Evolutionary conservation across 768 basidiomycete species (phyloP), one percentile per base, ranked within the genome.

Genomic region (Pleurotus citrinopileatus): DNA sequence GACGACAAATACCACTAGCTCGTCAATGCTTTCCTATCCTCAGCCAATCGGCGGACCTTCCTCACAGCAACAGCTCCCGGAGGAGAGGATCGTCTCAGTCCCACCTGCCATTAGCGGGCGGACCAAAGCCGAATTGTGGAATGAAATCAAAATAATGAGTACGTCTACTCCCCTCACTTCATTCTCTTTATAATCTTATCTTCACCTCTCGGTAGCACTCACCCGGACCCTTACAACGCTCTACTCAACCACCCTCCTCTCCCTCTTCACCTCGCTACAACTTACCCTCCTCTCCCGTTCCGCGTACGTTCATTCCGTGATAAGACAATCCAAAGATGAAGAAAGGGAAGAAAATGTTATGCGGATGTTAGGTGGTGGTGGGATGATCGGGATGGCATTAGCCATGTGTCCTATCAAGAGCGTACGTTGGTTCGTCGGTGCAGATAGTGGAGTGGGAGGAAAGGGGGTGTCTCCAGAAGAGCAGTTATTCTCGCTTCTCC

Each of bases 121-220:
- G 57, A 84, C 80, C n/a, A 94, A 87, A 65, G 81, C 79, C 1
- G 87, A 95, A 61, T 73, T 98, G 5, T 98, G 96, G 96, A 85
- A 86, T 54, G 93, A 97, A 69, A 80, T 97, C 32, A 98, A 97
- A 67, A 81, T 94, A 32, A 82, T 95, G 27, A 86, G 91, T 87
- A 63, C 43, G 80, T 73, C 1, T 40, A 7, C 38, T 7, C 38
- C 19, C n/a, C 36, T 19, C 20, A 10, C 6, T 32, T 58, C 20
- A 23, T 32, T 53, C 3, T 45, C 9, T 43, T 29, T 29, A 15
- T n/a, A 40, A n/a, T 40, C 20, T 10, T 40, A 44, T 50, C 53
- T 12, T 52, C 58, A 25, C 57, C 13, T 20, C 15, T 57, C 36
- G 15, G 20, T 55, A 97, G 94, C 93, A 4, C 81, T 98, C 55